Base-by-base conservation (phyloP, 306 rosid genomes). In the Cyclanthera cordifolia region DNA sequence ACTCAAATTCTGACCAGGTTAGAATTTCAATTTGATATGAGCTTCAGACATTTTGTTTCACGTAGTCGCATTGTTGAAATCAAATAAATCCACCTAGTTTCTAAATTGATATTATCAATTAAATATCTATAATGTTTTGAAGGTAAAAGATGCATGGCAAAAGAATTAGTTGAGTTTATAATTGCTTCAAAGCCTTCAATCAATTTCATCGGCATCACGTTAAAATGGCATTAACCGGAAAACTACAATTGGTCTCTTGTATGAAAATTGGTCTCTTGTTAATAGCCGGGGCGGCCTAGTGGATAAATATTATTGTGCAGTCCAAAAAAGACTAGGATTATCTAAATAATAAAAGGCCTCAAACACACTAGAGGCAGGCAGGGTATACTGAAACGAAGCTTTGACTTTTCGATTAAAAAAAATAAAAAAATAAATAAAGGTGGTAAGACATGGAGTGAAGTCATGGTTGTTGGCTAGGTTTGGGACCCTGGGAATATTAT, bases 1-100 rank as follows among this genome's bases (percentile, higher is more conserved):
- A 76, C 79, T 80, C 96, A 65, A 87, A 89, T 82, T 93, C 89
- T 78, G 96, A 93, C 79, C 94, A 93, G 98, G 98, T 86, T 41
- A 6, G 56, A 77, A 51, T 67, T 6, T 28, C 32, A 57, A 8
- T 57, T 57, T 57, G 45, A 30, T 30, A 57, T 57, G 43, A 7
- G 45, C 65, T 13, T 27, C 11, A 55, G 19, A 2, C 25, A 2
- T 55, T 55, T n/a, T 53, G 30, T 30, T 21, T 58, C 46, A 58
- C 58, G 3, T 21, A 53, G 24, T 53, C 8, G 8, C 3, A 60
- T 34, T 8, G 46, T 30, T 59, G 46, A 58, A 30, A 37, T 34
- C 49, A 47, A 34, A 37, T 10, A 32, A 60, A 20, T 19, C 8
- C 50, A 10, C 47, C 17, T n/a, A 37, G 30, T 61, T 2, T 19